Percentiles rank a stretch among this genome's conserved stretches.
phyloP scores from a whole-genome alignment of 257 asterid species.

The Paraleonurus japonicus region DNA sequence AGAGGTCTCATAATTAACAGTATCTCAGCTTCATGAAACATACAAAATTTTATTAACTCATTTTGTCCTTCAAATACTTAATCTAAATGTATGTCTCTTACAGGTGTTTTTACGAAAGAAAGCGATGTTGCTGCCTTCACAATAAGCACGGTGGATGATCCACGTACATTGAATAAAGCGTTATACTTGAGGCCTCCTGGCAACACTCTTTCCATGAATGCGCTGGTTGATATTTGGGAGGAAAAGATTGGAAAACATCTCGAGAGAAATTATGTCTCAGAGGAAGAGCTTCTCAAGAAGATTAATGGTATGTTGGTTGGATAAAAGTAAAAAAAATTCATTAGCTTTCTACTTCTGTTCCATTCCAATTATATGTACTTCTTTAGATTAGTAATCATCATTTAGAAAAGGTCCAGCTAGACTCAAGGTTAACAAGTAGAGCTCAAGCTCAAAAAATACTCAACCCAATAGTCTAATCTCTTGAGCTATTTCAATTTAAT shows the following conservation, averaged over 20 bases:
- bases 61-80: too few species aligned
- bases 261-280: constrained; percentile 52
- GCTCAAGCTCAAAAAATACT: too few species aligned
- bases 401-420: too few species aligned
- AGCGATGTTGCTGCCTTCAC: constrained; percentile 86
- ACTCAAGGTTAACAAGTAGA: too few species aligned
- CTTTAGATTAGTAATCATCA: not conserved
- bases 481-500: too few species aligned
- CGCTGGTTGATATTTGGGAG: constrained; percentile 85
- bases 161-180: constrained; percentile 58
- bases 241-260: constrained; percentile 60
- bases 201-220: constrained; percentile 69
- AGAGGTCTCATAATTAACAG: constrained; percentile 43
- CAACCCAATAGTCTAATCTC: too few species aligned
- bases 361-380: not conserved
- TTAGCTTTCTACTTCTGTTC: not conserved
- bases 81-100: constrained; percentile 6
- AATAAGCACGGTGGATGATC: constrained; percentile 78
- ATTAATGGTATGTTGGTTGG: constrained; percentile 49
- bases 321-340: not conserved
- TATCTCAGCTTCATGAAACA: constrained; percentile 1
- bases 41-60: not conserved
- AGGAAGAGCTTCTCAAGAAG: constrained; percentile 56
- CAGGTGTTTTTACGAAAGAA: constrained; percentile 77
- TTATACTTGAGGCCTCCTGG: constrained; percentile 77